Conservation (phyloP, 2,329 filamentous ascomycete genomes). For the Gaeumannomyces sp. region DNA sequence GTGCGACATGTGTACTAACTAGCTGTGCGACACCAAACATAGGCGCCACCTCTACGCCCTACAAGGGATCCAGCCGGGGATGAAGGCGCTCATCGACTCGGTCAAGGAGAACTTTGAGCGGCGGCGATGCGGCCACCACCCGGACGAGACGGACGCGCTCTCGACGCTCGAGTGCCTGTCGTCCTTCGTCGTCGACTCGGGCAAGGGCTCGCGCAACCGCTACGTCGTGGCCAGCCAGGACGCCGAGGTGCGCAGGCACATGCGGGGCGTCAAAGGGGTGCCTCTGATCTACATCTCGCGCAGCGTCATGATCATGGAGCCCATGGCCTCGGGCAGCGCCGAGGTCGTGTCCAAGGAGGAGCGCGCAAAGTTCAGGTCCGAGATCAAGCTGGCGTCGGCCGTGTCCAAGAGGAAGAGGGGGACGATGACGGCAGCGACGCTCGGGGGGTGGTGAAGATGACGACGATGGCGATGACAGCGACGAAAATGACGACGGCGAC, state of each 20-base stretch:
- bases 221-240: conserved; percentile 76
- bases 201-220: conserved; percentile 63
- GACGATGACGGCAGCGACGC: conserved; percentile 29
- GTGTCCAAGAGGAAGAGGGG: conserved; percentile 43
- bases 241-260: conserved; percentile 51
- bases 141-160: conserved; percentile 63
- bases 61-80: conserved; percentile 9
- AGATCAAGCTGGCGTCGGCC: conserved; percentile 45
- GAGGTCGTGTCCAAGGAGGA: conserved; percentile 62
- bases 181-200: conserved; percentile 69
- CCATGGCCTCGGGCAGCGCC: conserved; percentile 59
- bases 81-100: conserved; percentile 56
- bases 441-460: conserved; percentile 35
- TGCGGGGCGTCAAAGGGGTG: conserved; percentile 64
- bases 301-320: conserved; percentile 70
- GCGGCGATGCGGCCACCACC: conserved; percentile 71
- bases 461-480: conserved; percentile 22
- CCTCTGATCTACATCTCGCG: conserved; percentile 65
- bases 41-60: conserved; percentile 20
- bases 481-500: conserved; percentile 30
- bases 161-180: conserved; percentile 63
- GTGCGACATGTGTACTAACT: conserved; percentile 11
- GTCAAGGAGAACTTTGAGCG: conserved; percentile 66
- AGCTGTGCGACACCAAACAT: not conserved
- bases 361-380: conserved; percentile 65